These are phyloP conservation scores for Tricholoma sp. DNA, from an alignment of 768 basidiomycete genomes.

Conservation along the genomic window DNA sequence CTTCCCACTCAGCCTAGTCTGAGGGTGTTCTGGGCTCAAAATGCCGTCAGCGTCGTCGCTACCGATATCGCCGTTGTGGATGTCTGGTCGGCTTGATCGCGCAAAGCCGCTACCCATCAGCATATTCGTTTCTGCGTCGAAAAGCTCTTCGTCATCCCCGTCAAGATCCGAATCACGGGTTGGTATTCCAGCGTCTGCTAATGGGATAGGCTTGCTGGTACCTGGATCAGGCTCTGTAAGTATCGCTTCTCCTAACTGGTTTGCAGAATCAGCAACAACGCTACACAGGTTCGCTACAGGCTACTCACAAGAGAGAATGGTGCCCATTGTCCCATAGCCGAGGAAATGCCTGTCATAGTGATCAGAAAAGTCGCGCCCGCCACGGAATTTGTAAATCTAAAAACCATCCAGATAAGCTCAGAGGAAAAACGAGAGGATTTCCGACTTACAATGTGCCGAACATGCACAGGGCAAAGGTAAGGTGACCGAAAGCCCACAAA, in stretches of 20 bases:
- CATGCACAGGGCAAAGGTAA: slow-evolving; percentile 75
- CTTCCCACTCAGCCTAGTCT: slow-evolving; percentile 58
- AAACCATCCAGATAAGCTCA: not conserved
- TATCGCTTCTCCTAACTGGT: slow-evolving; percentile 80
- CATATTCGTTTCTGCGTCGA: slow-evolving; percentile 1
- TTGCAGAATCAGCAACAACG: not conserved
- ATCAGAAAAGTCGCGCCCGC: slow-evolving; percentile 73
- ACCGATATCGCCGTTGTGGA: not conserved
- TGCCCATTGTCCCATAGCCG: slow-evolving; percentile 90
- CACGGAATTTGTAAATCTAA: slow-evolving; percentile 68
- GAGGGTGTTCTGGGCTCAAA: not conserved
- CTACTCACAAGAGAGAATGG: slow-evolving; percentile 74
- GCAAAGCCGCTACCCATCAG: slow-evolving; percentile 41
- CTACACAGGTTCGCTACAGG: slow-evolving; percentile 18
- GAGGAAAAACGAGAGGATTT: not conserved
- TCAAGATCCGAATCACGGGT: slow-evolving; percentile 17
- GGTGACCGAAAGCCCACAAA: slow-evolving; percentile 78
- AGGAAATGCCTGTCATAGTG: slow-evolving; percentile 78
- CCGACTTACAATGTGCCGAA: slow-evolving; percentile 72
- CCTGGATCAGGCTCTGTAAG: slow-evolving; percentile 48
- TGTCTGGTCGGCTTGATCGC: slow-evolving; percentile 27
- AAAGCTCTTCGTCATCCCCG: slow-evolving; percentile 4
- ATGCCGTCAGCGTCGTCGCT: slow-evolving; percentile 12
- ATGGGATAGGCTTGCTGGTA: slow-evolving; percentile 32
- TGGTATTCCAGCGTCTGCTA: slow-evolving; percentile 39